Conservation (phyloP, 1,139 yeast genomes). For the Blastobotrys ciferrii region DNA sequence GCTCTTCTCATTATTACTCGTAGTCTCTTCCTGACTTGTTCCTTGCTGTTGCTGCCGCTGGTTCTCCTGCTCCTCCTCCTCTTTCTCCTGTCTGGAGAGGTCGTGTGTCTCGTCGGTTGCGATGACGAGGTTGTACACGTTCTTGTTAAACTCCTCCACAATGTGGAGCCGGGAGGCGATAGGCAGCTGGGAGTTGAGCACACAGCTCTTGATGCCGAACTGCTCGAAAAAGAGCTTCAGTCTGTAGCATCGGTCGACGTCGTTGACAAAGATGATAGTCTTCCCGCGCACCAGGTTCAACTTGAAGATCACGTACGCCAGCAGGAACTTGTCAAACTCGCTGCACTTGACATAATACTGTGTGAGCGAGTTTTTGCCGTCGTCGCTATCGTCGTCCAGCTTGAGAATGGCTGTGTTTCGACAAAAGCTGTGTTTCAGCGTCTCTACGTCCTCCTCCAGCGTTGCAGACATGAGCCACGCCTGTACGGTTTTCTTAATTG, state of each 20-base stretch:
- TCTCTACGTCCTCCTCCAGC: slow-evolving; percentile 78
- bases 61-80: slow-evolving; percentile 22
- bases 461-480: slow-evolving; percentile 97
- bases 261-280: slow-evolving; percentile 85
- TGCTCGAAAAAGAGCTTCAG: slow-evolving; percentile 88
- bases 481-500: slow-evolving; percentile 74
- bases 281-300: slow-evolving; percentile 87
- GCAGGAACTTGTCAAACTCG: slow-evolving; percentile 88
- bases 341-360: slow-evolving; percentile 86
- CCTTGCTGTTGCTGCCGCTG: slow-evolving; percentile 18
- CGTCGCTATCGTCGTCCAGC: slow-evolving; percentile 50
- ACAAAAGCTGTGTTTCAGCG: slow-evolving; percentile 73
- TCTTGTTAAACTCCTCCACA: slow-evolving; percentile 91
- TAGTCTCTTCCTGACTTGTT: slow-evolving; percentile 19
- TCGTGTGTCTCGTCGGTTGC: slow-evolving; percentile 88
- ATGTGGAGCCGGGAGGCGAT: slow-evolving; percentile 90
- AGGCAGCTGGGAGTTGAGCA: slow-evolving; percentile 90
- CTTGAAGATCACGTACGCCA: slow-evolving; percentile 89
- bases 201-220: slow-evolving; percentile 87
- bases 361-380: slow-evolving; percentile 54
- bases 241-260: slow-evolving; percentile 93
- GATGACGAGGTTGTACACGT: slow-evolving; percentile 79
- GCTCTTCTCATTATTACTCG: slow-evolving; percentile 24
- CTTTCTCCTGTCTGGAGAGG: slow-evolving; percentile 14
- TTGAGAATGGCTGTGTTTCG: slow-evolving; percentile 81